Evolutionary conservation across 1,139 yeast species (phyloP).

Genomic region (Suhomyces yuchorum): DNA sequence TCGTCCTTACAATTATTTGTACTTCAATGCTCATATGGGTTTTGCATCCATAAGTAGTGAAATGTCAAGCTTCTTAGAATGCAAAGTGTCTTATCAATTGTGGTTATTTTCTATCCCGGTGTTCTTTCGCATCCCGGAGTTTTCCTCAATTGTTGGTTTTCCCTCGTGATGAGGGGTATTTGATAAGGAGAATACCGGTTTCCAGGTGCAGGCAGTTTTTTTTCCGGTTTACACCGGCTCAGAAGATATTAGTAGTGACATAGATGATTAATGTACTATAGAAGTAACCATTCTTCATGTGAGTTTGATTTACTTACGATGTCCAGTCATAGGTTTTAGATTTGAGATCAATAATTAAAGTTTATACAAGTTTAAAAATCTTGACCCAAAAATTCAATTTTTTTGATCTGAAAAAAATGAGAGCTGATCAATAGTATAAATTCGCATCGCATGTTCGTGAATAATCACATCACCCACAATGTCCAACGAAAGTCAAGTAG

Average conservation of each 20-base stretch:
- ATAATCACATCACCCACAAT: neutral
- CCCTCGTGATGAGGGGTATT: conserved; percentile 1
- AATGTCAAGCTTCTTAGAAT: too few species aligned
- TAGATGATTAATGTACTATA: too few species aligned
- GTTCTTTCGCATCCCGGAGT: conserved; percentile 1
- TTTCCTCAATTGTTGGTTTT: conserved; percentile 1
- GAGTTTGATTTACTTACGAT: too few species aligned
- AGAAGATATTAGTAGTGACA: too few species aligned
- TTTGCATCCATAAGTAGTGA: too few species aligned
- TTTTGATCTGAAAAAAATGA: conserved; percentile 1
- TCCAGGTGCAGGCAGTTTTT: neutral
- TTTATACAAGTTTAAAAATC: too few species aligned
- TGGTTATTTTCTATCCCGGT: neutral
- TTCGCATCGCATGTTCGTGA: conserved; percentile 1
- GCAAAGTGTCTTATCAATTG: too few species aligned
- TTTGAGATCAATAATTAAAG: too few species aligned
- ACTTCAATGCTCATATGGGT: too few species aligned
- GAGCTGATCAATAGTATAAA: conserved; percentile 6
- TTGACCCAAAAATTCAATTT: neutral
- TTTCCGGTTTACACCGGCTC: conserved; percentile 4
- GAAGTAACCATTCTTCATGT: too few species aligned
- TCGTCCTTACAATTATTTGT: too few species aligned
- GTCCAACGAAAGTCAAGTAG: conserved; percentile 7
- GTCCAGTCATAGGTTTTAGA: too few species aligned
- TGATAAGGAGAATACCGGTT: conserved; percentile 8